A percentile compares a stretch with the other conserved stretches of the same genome.
These are phyloP conservation scores for Tylopilus plumbeoviolaceoides DNA, from an alignment of 768 basidiomycete species.

Conservation along the genomic window DNA sequence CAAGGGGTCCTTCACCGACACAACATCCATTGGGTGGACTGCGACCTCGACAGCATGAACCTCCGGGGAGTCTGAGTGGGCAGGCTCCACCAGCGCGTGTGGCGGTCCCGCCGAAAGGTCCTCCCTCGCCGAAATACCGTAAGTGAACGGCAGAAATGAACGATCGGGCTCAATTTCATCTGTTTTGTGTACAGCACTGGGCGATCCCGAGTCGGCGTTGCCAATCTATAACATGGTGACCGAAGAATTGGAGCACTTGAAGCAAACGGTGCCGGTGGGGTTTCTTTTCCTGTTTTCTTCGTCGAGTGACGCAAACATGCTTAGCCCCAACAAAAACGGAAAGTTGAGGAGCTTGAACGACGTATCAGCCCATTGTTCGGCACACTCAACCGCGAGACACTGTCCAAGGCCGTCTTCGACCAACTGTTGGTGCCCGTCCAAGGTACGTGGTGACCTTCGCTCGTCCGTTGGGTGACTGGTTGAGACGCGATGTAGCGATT, in stretches of 20 bases:
- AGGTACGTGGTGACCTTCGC: constrained; percentile 45
- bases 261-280: constrained; percentile 70
- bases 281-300: constrained; percentile 10
- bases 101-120: constrained; percentile 38
- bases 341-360: constrained; percentile 86
- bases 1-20: constrained; percentile 17
- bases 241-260: constrained; percentile 60
- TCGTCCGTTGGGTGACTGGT: not conserved
- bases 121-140: constrained; percentile 59
- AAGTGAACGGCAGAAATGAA: constrained; percentile 23
- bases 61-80: constrained; percentile 27
- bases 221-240: constrained; percentile 67
- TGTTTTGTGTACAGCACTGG: constrained; percentile 61
- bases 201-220: constrained; percentile 68
- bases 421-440: constrained; percentile 65
- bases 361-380: constrained; percentile 85
- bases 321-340: constrained; percentile 82
- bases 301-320: too few species aligned
- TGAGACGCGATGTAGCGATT: constrained; percentile 56
- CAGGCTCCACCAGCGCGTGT: constrained; percentile 23
- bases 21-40: constrained; percentile 24
- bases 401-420: constrained; percentile 69
- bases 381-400: constrained; percentile 81
- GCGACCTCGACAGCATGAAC: constrained; percentile 27
- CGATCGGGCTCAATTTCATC: not conserved